These are phyloP conservation scores for Penicillium sp. DNA, from an alignment of 2,329 filamentous ascomycete genomes.

Conservation along the genomic window DNA sequence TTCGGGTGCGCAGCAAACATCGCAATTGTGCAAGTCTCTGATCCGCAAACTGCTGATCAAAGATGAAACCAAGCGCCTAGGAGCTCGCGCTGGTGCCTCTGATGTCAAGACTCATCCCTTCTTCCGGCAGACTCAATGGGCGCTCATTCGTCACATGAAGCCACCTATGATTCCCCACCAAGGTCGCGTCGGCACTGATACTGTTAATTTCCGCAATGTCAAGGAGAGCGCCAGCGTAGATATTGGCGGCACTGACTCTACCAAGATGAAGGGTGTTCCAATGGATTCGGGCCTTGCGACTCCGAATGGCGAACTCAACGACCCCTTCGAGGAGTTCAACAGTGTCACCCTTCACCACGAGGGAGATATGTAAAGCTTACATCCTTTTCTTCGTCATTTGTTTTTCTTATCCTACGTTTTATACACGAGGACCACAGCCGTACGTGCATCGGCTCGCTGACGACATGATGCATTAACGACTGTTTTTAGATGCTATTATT, in stretches of 20 bases:
- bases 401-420: conserved; percentile 8
- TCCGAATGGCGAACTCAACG: conserved; percentile 74
- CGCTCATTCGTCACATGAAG: conserved; percentile 94
- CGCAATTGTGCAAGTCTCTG: conserved; percentile 91
- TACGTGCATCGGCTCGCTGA: conserved; percentile 30
- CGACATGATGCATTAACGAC: conserved; percentile 38
- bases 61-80: conserved; percentile 89
- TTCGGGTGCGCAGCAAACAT: conserved; percentile 76
- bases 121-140: conserved; percentile 95
- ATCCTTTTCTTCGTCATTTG: conserved; percentile 11
- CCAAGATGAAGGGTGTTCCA: conserved; percentile 70
- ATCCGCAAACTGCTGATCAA: conserved; percentile 98
- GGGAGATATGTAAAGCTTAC: conserved; percentile 57
- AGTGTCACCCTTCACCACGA: conserved; percentile 97
- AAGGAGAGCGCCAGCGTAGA: conserved; percentile 97
- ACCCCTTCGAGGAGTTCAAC: conserved; percentile 99
- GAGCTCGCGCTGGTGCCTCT: conserved; percentile 89
- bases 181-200: conserved; percentile 78
- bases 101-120: conserved; percentile 97
- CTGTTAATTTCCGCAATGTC: conserved; percentile 94
- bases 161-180: conserved; percentile 93
- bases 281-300: conserved; percentile 83
- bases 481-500: conserved; percentile 26
- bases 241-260: conserved; percentile 45
- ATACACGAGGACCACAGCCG: conserved; percentile 16